Conservation (phyloP, 2,329 filamentous ascomycete genomes). For the Trichoderma arundinaceum region DNA sequence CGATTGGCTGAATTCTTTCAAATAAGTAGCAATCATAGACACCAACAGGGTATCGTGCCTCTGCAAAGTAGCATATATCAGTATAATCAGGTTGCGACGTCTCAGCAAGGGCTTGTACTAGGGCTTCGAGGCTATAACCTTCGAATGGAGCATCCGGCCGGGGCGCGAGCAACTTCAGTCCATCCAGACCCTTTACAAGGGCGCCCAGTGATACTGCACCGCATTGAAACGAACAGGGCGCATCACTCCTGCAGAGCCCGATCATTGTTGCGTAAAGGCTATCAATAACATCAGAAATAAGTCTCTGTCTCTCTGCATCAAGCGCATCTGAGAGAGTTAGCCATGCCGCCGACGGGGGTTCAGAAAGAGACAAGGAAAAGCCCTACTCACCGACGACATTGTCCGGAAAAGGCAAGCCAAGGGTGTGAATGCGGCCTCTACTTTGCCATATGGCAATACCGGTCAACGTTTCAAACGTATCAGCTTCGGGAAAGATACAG, state of each 20-base stretch:
- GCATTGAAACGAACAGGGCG: slow-evolving; percentile 2
- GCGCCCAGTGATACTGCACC: slow-evolving; percentile 1
- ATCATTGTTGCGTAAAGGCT: background rate
- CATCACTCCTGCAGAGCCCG: background rate
- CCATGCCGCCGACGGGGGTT: too few species aligned
- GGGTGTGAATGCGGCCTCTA: background rate
- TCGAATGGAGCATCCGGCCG: too few species aligned
- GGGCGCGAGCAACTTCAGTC: too few species aligned
- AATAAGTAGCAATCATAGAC: too few species aligned
- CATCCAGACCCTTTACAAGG: slow-evolving; percentile 10
- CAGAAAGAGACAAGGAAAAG: background rate
- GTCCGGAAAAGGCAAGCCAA: slow-evolving; percentile 5
- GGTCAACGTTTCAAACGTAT: background rate
- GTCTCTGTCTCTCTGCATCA: background rate
- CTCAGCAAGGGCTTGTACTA: too few species aligned
- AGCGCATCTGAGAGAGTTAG: background rate
- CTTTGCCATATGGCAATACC: background rate
- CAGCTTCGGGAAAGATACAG: background rate
- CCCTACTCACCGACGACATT: background rate
- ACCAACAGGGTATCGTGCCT: too few species aligned
- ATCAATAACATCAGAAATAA: background rate
- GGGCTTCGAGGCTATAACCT: too few species aligned
- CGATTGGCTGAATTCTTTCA: too few species aligned
- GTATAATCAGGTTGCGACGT: too few species aligned
- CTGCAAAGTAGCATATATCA: too few species aligned